Percentiles rank a stretch among this genome's conserved stretches.
Conservation (phyloP, 495 filamentous ascomycete genomes). For the Aspergillus olivimuriae region DNA sequence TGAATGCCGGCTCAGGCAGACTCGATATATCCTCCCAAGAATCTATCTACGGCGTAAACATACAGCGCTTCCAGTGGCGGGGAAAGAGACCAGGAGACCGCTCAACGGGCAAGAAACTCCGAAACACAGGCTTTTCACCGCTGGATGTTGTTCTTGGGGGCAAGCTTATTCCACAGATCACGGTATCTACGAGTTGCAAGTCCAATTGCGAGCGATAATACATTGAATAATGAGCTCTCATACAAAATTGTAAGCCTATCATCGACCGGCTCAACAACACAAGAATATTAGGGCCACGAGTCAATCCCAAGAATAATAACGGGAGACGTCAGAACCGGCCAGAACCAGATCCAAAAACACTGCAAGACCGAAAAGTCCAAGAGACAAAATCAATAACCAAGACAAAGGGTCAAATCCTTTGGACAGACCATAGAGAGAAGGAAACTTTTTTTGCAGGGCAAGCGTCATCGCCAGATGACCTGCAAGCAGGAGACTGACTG, state of each 20-base stretch:
- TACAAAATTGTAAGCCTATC: not conserved
- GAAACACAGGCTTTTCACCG: no score
- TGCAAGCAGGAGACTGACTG: conserved; percentile 19
- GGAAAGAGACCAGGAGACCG: no score
- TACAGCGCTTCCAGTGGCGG: no score
- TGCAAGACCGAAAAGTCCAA: conserved; percentile 14
- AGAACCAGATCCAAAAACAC: conserved; percentile 15
- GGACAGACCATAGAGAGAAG: conserved; percentile 14
- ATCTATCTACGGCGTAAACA: no score
- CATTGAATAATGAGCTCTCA: not conserved
- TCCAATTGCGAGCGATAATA: not conserved
- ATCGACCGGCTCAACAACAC: conserved; percentile 4
- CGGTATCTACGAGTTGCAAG: not conserved
- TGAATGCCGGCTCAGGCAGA: no score
- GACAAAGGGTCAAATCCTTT: conserved; percentile 5
- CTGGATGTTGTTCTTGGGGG: no score
- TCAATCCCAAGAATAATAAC: conserved; percentile 44
- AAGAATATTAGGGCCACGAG: conserved; percentile 42
- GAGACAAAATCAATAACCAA: conserved; percentile 16
- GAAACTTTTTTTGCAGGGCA: conserved; percentile 24
- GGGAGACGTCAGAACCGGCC: conserved; percentile 55
- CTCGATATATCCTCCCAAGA: no score
- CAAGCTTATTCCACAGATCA: no score
- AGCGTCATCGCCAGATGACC: conserved; percentile 20
- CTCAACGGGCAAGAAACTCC: no score